phyloP scores from a whole-genome alignment of 1,139 yeast genomes.

The Entelexis sorbosivorans region DNA sequence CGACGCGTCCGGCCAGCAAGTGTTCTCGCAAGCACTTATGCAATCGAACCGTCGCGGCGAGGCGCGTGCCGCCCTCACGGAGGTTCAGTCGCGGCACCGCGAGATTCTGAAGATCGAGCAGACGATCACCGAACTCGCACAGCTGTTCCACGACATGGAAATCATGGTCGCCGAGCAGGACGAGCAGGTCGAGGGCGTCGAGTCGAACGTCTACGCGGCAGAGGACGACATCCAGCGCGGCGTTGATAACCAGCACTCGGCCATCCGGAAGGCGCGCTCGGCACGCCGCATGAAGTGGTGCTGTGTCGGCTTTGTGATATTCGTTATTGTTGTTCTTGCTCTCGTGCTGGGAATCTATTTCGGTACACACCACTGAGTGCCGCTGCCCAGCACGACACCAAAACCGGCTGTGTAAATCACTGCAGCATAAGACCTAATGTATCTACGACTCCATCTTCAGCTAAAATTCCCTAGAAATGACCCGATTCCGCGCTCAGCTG shows the following conservation, averaged over 20 bases:
- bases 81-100: slow-evolving; percentile 92
- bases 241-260: slow-evolving; percentile 85
- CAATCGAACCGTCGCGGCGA: slow-evolving; percentile 93
- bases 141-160: slow-evolving; percentile 92
- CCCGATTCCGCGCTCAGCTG: too few species aligned
- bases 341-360: slow-evolving; percentile 38
- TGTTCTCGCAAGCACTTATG: slow-evolving; percentile 85
- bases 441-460: neutral
- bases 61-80: slow-evolving; percentile 88
- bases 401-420: too few species aligned
- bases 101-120: slow-evolving; percentile 90
- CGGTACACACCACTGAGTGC: slow-evolving; percentile 12
- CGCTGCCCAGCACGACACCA: too few species aligned
- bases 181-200: slow-evolving; percentile 71
- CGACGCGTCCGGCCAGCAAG: slow-evolving; percentile 76
- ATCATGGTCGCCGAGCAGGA: slow-evolving; percentile 94
- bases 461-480: too few species aligned
- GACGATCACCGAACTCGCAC: slow-evolving; percentile 91
- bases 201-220: slow-evolving; percentile 68
- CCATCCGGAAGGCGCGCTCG: slow-evolving; percentile 74
- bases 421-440: neutral
- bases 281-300: slow-evolving; percentile 88
- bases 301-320: slow-evolving; percentile 60
- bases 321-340: slow-evolving; percentile 58
- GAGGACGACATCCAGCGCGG: slow-evolving; percentile 90